Conservation (phyloP, 495 filamentous ascomycete species). For the Letharia lupina region DNA sequence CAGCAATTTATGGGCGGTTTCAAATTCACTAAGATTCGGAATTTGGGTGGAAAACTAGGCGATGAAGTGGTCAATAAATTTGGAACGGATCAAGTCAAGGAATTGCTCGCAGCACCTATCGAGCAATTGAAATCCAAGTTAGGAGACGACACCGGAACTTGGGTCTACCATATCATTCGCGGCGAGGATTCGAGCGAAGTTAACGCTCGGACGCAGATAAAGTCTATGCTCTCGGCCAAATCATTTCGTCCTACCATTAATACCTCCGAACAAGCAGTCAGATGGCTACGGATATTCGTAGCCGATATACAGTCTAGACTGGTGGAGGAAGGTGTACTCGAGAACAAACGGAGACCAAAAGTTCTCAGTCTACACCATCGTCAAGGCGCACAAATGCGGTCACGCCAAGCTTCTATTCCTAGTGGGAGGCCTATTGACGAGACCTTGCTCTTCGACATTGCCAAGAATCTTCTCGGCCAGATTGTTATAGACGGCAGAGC, state of each 20-base stretch:
- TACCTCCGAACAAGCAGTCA: constrained; percentile 66
- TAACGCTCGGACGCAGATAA: constrained; percentile 84
- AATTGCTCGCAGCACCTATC: constrained; percentile 62
- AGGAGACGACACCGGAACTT: constrained; percentile 77
- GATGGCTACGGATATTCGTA: constrained; percentile 86
- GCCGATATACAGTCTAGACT: constrained; percentile 86
- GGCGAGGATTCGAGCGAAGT: constrained; percentile 84
- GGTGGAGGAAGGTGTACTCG: constrained; percentile 84
- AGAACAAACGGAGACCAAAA: constrained; percentile 78
- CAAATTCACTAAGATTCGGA: constrained; percentile 94
- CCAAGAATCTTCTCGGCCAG: constrained; percentile 66
- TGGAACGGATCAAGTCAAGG: constrained; percentile 69
- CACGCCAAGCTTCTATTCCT: constrained; percentile 67
- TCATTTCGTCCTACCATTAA: constrained; percentile 84
- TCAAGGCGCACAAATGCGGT: constrained; percentile 59
- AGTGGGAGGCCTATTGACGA: constrained; percentile 65
- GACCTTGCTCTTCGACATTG: constrained; percentile 62
- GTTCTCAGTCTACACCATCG: constrained; percentile 77
- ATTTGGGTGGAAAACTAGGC: constrained; percentile 92
- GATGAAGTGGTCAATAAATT: constrained; percentile 71
- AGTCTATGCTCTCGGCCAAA: constrained; percentile 97
- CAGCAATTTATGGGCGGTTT: constrained; percentile 72
- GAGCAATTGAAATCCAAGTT: constrained; percentile 73
- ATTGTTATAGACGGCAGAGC: constrained; percentile 65
- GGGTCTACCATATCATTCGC: constrained; percentile 80